Percentiles rank a stretch among this genome's conserved stretches.
These are phyloP conservation scores for Cryptococcus maquisensis DNA, from an alignment of 1,284 basidiomycete species.

Conservation along the genomic window DNA sequence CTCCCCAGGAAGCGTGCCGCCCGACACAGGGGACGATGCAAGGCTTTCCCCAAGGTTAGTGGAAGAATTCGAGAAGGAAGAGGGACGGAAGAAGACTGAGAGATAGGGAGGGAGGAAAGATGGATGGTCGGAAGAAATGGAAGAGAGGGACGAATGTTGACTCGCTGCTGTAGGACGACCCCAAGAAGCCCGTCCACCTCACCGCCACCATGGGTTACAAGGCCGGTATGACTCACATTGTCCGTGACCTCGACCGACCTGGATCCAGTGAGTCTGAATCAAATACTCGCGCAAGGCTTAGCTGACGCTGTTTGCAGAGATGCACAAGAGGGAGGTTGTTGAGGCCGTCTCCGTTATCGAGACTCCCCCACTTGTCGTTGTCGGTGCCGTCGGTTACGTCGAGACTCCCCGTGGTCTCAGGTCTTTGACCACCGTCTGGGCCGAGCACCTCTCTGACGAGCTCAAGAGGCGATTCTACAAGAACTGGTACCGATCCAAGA, in stretches of 20 bases:
- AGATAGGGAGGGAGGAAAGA: neutral
- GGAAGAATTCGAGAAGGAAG: neutral
- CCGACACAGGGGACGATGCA: slow-evolving; percentile 95
- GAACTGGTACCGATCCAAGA: slow-evolving; percentile 99
- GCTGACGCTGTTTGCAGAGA: slow-evolving; percentile 58
- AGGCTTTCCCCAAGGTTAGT: slow-evolving; percentile 89
- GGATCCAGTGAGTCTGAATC: slow-evolving; percentile 72
- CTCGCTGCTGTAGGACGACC: slow-evolving; percentile 72
- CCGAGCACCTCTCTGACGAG: slow-evolving; percentile 68
- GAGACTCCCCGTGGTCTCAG: slow-evolving; percentile 99
- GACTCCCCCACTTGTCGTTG: slow-evolving; percentile 94
- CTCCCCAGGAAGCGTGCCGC: slow-evolving; percentile 90
- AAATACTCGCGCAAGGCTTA: neutral
- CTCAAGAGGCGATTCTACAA: slow-evolving; percentile 99
- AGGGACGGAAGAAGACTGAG: neutral
- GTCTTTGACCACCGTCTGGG: slow-evolving; percentile 66
- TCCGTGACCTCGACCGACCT: slow-evolving; percentile 98
- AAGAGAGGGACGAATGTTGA: slow-evolving; percentile 8
- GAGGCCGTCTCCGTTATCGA: slow-evolving; percentile 96
- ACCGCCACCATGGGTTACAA: slow-evolving; percentile 99
- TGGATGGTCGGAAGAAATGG: neutral
- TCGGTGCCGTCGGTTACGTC: slow-evolving; percentile 99
- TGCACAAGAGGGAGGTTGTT: slow-evolving; percentile 99
- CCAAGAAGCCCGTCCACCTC: slow-evolving; percentile 98
- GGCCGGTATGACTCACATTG: slow-evolving; percentile 99